Conservation (phyloP, 1,139 yeast genomes). For the Candida pseudoviswanathii region DNA sequence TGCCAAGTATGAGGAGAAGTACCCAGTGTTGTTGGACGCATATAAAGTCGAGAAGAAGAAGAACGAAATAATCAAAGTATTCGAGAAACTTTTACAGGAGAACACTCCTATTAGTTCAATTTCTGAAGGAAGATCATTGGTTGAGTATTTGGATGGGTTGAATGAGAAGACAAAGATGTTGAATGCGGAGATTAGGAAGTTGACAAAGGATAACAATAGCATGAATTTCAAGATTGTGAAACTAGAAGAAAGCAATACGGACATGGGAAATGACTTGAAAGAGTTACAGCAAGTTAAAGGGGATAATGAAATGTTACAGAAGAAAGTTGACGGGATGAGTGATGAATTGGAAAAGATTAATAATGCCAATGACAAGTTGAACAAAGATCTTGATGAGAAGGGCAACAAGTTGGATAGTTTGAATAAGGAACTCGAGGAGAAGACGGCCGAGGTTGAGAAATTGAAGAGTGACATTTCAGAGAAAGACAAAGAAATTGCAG, state of each 20-base stretch:
- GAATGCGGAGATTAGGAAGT: conserved; percentile 50
- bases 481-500: conserved; percentile 1
- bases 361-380: conserved; percentile 17
- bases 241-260: conserved; percentile 23
- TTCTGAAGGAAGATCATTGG: conserved; percentile 67
- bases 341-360: conserved; percentile 10
- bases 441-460: conserved; percentile 8
- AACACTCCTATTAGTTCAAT: conserved; percentile 79
- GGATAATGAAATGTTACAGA: conserved; percentile 17
- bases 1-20: conserved; percentile 85
- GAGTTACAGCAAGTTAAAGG: conserved; percentile 14
- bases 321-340: conserved; percentile 6
- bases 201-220: conserved; percentile 20
- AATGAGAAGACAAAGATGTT: conserved; percentile 62
- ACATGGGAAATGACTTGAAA: conserved; percentile 15
- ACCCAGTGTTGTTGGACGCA: conserved; percentile 80
- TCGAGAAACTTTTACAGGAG: conserved; percentile 75
- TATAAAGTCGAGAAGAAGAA: conserved; percentile 79
- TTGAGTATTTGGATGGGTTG: conserved; percentile 69
- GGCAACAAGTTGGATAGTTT: conserved; percentile 20
- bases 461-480: neutral
- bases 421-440: conserved; percentile 11
- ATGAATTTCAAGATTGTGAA: conserved; percentile 24
- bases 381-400: conserved; percentile 15
- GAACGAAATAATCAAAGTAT: conserved; percentile 57